These are phyloP conservation scores for Polytrichum formosum DNA, from an alignment of 225 moss, liverwort and hornwort species.

Conservation along the genomic window DNA sequence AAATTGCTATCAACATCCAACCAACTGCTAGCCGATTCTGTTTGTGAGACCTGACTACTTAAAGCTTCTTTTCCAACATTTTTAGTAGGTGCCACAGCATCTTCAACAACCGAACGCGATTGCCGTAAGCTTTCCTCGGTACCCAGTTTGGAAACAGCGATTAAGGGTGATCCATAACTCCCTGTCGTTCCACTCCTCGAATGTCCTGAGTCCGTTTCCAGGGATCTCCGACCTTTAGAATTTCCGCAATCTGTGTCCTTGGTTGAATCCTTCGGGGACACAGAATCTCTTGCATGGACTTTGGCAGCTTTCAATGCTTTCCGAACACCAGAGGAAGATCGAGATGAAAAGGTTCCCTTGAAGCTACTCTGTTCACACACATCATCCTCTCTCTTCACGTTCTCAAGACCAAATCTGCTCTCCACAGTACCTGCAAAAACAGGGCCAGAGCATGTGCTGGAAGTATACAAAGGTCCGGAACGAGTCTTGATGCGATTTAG, in stretches of 20 bases:
- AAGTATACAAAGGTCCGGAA: constrained; percentile 50
- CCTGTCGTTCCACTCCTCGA: constrained; percentile 29
- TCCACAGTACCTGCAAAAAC: constrained; percentile 57
- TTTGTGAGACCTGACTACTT: constrained; percentile 42
- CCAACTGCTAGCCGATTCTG: constrained; percentile 62
- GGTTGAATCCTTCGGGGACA: constrained; percentile 54
- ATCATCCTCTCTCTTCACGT: constrained; percentile 44
- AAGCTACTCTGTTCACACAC: constrained; percentile 41
- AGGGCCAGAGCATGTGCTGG: constrained; percentile 52
- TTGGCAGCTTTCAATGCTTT: constrained; percentile 54
- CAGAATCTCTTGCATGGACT: constrained; percentile 62
- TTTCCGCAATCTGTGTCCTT: constrained; percentile 33
- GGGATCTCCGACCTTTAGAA: constrained; percentile 38
- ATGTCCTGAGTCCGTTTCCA: constrained; percentile 30
- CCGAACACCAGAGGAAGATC: constrained; percentile 48
- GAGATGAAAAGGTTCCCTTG: constrained; percentile 25
- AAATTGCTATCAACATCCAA: constrained; percentile 62
- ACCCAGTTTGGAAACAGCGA: constrained; percentile 35
- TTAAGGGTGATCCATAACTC: constrained; percentile 34
- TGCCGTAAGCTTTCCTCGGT: constrained; percentile 37
- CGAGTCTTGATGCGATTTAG: constrained; percentile 63
- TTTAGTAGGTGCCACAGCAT: constrained; percentile 27
- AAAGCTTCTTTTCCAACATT: constrained; percentile 35
- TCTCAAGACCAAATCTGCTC: constrained; percentile 52
- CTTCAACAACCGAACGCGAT: constrained; percentile 39